These are phyloP conservation scores for Populus davidiana DNA, from an alignment of 345 rosid genomes.

Conservation along the genomic window DNA sequence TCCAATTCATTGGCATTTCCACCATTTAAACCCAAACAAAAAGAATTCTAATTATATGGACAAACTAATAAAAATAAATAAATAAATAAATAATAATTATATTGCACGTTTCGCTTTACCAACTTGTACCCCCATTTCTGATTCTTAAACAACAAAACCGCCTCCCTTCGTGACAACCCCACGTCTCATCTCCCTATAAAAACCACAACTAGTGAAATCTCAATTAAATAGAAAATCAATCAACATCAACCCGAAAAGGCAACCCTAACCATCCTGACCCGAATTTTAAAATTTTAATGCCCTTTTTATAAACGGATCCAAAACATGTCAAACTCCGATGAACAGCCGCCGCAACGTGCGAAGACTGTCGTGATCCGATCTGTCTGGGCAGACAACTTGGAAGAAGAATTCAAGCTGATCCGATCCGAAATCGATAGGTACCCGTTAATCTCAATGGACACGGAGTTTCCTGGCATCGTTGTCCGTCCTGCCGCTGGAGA, in stretches of 20 bases:
- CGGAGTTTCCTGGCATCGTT: slow-evolving; percentile 81
- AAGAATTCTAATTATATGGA: neutral
- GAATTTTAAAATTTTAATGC: neutral
- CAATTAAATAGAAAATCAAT: neutral
- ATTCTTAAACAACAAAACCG: neutral
- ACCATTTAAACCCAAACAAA: neutral
- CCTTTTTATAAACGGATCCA: neutral
- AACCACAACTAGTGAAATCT: neutral
- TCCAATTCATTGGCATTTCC: neutral
- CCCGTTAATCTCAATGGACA: slow-evolving; percentile 84
- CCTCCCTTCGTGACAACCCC: neutral
- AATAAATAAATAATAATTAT: neutral
- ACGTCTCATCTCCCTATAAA: neutral
- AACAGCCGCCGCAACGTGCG: slow-evolving; percentile 6
- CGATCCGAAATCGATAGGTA: slow-evolving; percentile 47
- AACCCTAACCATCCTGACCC: neutral
- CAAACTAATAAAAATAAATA: neutral
- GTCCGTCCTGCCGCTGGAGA: slow-evolving; percentile 29
- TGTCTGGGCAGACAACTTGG: slow-evolving; percentile 74
- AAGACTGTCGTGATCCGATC: slow-evolving; percentile 46
- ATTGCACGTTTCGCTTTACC: neutral
- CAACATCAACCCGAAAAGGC: neutral
- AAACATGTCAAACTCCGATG: slow-evolving; percentile 3
- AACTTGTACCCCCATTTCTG: neutral
- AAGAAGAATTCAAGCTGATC: slow-evolving; percentile 59